A percentile compares a stretch with the other conserved stretches of the same genome.
Conservation (phyloP, 257 asterid genomes). For the Plantago ovata region DNA sequence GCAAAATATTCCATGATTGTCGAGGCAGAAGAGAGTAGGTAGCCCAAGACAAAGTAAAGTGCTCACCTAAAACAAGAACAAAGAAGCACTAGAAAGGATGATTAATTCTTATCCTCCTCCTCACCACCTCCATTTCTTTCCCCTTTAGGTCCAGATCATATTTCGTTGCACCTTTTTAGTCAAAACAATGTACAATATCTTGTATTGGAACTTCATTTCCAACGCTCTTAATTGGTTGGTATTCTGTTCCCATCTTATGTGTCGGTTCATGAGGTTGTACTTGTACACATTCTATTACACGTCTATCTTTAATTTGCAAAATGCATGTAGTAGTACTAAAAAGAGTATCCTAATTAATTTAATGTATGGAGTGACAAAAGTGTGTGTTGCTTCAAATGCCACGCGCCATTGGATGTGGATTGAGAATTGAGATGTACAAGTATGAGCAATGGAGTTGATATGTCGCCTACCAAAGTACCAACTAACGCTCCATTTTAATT, state of each 20-base stretch:
- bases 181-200: constrained; percentile 5
- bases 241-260: no score
- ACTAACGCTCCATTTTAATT: no score
- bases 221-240: not conserved
- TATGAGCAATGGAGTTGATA: no score
- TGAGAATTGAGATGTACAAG: no score
- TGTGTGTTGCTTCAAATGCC: not conserved
- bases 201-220: not conserved
- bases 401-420: no score
- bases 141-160: not conserved
- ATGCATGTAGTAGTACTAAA: no score
- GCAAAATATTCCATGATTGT: not conserved
- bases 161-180: constrained; percentile 5
- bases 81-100: no score
- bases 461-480: no score
- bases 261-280: no score
- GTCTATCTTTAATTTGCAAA: constrained; percentile 1
- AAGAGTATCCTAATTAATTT: constrained; percentile 21
- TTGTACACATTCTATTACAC: no score
- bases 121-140: not conserved
- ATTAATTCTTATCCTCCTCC: not conserved
- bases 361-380: constrained; percentile 12
- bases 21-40: constrained; percentile 5
- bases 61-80: constrained; percentile 16
- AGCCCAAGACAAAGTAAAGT: constrained; percentile 9